Conservation (phyloP, 352 stramenopile species). For the Nothophytophthora sp. region DNA sequence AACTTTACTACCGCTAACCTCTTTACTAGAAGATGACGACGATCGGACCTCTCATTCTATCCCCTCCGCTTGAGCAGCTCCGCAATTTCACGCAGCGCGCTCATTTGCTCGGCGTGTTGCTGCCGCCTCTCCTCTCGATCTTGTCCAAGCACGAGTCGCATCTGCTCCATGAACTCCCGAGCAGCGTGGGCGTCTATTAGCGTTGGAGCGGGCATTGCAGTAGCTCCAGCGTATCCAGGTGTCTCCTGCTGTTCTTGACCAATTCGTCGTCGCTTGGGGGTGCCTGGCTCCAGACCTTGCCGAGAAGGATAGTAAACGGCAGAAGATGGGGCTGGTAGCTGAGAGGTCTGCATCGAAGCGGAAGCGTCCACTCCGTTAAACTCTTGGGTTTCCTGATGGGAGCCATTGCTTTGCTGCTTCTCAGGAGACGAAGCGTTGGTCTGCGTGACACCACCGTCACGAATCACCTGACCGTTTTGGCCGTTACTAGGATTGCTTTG, state of each 20-base stretch:
- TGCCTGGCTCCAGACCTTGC: constrained; percentile 11
- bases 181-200: constrained; percentile 12
- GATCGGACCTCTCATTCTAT: constrained; percentile 8
- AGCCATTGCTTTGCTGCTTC: constrained; percentile 5
- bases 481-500: no score
- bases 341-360: constrained; percentile 1
- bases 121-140: constrained; percentile 49
- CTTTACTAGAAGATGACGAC: no score
- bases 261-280: constrained; percentile 20
- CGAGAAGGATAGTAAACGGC: constrained; percentile 6
- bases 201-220: background rate
- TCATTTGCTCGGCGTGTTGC: constrained; percentile 65
- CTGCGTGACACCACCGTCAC: constrained; percentile 22
- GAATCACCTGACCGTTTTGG: constrained; percentile 16
- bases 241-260: constrained; percentile 16
- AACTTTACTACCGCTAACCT: no score
- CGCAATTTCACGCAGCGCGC: constrained; percentile 41
- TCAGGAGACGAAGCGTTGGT: background rate
- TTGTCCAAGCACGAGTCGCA: constrained; percentile 32
- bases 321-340: no score
- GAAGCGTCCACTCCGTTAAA: constrained; percentile 4
- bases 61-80: constrained; percentile 27
- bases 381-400: background rate
- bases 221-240: constrained; percentile 1
- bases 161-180: constrained; percentile 26